phyloP scores from a whole-genome alignment of 495 filamentous ascomycete species.

The Annulohypoxylon moriforme region DNA sequence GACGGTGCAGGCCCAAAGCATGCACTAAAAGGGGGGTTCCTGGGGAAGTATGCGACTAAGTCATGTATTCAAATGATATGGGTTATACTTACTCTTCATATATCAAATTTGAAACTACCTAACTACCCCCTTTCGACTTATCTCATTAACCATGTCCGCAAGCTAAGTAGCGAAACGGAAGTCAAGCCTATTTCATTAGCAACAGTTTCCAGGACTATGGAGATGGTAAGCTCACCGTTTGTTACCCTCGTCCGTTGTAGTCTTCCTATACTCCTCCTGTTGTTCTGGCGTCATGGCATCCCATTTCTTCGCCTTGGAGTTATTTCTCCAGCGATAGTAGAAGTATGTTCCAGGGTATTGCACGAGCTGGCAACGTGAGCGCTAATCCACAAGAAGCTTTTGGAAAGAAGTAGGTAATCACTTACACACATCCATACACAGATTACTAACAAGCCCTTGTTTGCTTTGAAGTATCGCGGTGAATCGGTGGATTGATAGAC shows the following conservation, averaged over 20 bases:
- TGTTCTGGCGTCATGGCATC: constrained; percentile 50
- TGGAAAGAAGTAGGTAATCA: constrained; percentile 5
- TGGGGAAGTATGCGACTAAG: no score
- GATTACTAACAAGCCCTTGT: constrained; percentile 44
- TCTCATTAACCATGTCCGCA: not conserved
- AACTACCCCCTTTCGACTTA: not conserved
- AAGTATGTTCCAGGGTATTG: constrained; percentile 48
- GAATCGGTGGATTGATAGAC: constrained; percentile 44
- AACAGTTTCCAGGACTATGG: not conserved
- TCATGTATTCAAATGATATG: no score
- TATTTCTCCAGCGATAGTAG: constrained; percentile 51
- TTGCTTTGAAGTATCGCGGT: constrained; percentile 45
- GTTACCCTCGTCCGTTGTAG: constrained; percentile 45
- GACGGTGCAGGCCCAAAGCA: no score
- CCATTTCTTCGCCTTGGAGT: constrained; percentile 47
- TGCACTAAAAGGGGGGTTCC: no score
- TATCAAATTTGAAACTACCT: no score
- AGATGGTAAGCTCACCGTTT: constrained; percentile 44
- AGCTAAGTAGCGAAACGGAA: constrained; percentile 45
- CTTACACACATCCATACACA: constrained; percentile 48
- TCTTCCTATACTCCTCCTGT: constrained; percentile 46
- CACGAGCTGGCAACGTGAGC: constrained; percentile 30
- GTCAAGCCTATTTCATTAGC: constrained; percentile 34
- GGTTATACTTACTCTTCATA: no score
- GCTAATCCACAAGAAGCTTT: not conserved